Percentiles rank a stretch among this genome's conserved stretches.
Conservation (phyloP, 148 eudicot genomes). For the Vaccinium myrtillus region DNA sequence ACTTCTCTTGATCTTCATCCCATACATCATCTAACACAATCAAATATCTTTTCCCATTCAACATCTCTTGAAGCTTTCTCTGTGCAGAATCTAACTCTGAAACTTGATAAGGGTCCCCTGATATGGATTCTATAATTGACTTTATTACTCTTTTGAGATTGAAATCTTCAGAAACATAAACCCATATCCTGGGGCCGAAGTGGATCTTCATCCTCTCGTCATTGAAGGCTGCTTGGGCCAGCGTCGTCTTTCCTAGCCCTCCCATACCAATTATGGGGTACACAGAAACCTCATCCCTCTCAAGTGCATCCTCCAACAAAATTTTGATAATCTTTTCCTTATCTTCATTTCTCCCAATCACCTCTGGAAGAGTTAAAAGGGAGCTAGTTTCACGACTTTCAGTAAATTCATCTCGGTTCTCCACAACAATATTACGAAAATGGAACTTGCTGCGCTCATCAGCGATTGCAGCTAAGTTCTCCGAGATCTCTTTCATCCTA, state of each 20-base stretch:
- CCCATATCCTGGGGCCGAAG: neutral
- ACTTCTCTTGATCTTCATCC: slow-evolving; percentile 3
- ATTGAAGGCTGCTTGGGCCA: neutral
- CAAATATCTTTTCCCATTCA: neutral
- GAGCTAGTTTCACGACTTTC: neutral
- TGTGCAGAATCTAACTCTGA: neutral
- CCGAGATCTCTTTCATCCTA: too few species aligned
- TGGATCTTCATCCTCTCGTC: neutral
- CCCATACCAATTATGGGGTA: slow-evolving; percentile 8
- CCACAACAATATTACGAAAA: neutral
- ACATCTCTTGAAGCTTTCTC: neutral
- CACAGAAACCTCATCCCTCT: neutral
- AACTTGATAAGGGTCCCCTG: neutral
- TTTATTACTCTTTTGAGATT: neutral
- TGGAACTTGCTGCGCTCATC: slow-evolving; percentile 1
- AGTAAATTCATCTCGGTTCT: neutral
- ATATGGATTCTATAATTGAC: neutral
- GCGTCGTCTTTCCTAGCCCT: neutral
- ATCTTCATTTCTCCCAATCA: neutral
- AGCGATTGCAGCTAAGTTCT: too few species aligned
- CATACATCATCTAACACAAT: slow-evolving; percentile 9
- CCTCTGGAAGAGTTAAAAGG: neutral
- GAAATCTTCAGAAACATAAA: neutral
- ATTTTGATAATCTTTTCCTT: neutral
- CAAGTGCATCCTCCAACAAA: neutral